These are phyloP conservation scores for Fusarium nodosum DNA, from an alignment of 2,329 filamentous ascomycete genomes.

Conservation along the genomic window DNA sequence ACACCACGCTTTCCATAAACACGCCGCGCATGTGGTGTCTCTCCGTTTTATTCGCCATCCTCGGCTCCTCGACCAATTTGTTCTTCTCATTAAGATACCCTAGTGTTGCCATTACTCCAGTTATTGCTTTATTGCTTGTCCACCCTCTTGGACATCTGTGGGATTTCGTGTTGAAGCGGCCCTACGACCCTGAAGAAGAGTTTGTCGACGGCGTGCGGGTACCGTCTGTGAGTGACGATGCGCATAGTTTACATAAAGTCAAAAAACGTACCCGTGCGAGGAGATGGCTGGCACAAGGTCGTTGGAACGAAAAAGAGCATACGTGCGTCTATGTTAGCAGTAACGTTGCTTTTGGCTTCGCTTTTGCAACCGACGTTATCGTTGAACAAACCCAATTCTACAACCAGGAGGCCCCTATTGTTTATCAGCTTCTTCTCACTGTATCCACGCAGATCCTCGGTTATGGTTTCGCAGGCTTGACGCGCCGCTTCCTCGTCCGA, in stretches of 20 bases:
- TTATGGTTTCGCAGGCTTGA: conserved; percentile 87
- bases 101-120: conserved; percentile 88
- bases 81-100: conserved; percentile 94
- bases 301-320: conserved; percentile 91
- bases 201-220: conserved; percentile 64
- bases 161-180: conserved; percentile 79
- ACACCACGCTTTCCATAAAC: conserved; percentile 83
- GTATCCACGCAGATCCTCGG: conserved; percentile 89
- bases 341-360: conserved; percentile 90
- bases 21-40: conserved; percentile 89
- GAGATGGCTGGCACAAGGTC: conserved; percentile 82
- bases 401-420: conserved; percentile 80
- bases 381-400: conserved; percentile 93
- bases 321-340: conserved; percentile 91
- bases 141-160: conserved; percentile 86
- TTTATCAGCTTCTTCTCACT: conserved; percentile 85
- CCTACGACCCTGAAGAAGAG: conserved; percentile 63
- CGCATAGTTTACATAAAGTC: conserved; percentile 34
- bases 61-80: conserved; percentile 86
- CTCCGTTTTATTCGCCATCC: conserved; percentile 82
- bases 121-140: conserved; percentile 87
- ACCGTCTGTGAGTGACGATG: conserved; percentile 36
- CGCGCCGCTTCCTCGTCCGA: conserved; percentile 83
- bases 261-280: conserved; percentile 64
- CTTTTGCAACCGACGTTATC: conserved; percentile 90